phyloP scores from a whole-genome alignment of 2,329 filamentous ascomycete genomes.

The Talaromyces amestolkiae region DNA sequence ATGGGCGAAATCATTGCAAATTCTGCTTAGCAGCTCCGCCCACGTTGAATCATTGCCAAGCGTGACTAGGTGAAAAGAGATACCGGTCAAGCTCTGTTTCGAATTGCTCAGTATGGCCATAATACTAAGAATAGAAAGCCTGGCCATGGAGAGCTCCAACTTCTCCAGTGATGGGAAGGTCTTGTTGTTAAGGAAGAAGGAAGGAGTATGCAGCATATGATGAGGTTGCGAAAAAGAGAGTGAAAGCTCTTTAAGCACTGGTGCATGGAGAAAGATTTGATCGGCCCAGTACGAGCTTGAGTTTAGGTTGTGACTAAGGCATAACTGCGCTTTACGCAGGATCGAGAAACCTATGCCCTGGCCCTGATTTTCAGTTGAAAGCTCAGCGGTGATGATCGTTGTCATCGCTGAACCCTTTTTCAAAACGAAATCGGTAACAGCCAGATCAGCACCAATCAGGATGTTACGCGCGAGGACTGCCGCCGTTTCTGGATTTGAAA shows the following conservation, averaged over 20 bases:
- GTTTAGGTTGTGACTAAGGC: conserved; percentile 1
- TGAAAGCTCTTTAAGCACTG: conserved; percentile 11
- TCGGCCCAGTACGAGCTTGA: conserved; percentile 1
- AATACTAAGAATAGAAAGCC: neutral
- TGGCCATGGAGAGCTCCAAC: neutral
- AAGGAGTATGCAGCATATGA: neutral
- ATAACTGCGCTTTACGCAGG: neutral
- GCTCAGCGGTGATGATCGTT: neutral
- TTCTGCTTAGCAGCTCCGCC: neutral
- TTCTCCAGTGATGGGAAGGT: neutral
- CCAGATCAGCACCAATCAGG: neutral
- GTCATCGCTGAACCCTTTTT: neutral
- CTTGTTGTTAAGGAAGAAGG: neutral
- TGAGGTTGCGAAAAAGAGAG: neutral
- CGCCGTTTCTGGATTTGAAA: neutral
- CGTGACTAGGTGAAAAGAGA: neutral
- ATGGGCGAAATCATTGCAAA: neutral
- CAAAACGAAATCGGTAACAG: neutral
- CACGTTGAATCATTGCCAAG: neutral
- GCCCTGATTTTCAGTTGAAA: neutral
- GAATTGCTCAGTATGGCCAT: neutral
- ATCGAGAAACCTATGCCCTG: neutral
- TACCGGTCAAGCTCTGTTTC: neutral
- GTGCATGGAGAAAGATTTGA: conserved; percentile 5
- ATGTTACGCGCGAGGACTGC: neutral